Evolutionary conservation across 192 early-diverging fungal genomes (phyloP).

Genomic region (Entomortierella lignicola): DNA sequence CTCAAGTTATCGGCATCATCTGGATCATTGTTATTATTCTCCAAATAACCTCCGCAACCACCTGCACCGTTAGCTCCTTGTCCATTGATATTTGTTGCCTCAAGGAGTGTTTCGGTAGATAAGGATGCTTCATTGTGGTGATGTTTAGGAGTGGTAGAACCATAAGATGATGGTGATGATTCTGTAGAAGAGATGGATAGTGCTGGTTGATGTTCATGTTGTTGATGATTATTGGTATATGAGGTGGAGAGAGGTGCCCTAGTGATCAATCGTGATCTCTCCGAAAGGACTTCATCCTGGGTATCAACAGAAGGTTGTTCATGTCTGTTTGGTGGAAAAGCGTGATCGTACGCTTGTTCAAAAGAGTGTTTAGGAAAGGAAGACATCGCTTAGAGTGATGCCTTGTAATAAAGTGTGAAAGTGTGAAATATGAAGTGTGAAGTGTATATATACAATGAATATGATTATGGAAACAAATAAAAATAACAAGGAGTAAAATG

Average conservation of each 20-base stretch:
- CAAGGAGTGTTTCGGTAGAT: constrained; percentile 27
- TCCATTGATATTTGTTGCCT: not conserved
- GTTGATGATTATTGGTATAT: constrained; percentile 1
- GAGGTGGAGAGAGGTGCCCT: constrained; percentile 9
- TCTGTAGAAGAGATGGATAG: not conserved
- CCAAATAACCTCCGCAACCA: not conserved
- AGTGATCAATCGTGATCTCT: constrained; percentile 39
- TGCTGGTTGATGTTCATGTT: not conserved
- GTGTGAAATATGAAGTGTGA: not conserved
- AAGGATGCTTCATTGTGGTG: not conserved
- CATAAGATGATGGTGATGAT: not conserved
- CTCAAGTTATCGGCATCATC: not conserved
- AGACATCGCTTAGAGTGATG: constrained; percentile 16
- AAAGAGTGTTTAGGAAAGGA: constrained; percentile 44
- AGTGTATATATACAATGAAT: no score
- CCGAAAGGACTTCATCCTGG: constrained; percentile 1
- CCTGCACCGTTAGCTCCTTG: not conserved
- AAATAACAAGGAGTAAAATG: not conserved
- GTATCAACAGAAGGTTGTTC: not conserved
- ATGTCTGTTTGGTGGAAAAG: constrained; percentile 15
- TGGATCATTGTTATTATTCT: no score
- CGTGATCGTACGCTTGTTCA: constrained; percentile 30
- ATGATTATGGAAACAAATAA: not conserved
- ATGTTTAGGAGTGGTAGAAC: not conserved
- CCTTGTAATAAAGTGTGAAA: not conserved